Conservation (phyloP, 2,329 filamentous ascomycete genomes). For the Aspergillus unguis region DNA sequence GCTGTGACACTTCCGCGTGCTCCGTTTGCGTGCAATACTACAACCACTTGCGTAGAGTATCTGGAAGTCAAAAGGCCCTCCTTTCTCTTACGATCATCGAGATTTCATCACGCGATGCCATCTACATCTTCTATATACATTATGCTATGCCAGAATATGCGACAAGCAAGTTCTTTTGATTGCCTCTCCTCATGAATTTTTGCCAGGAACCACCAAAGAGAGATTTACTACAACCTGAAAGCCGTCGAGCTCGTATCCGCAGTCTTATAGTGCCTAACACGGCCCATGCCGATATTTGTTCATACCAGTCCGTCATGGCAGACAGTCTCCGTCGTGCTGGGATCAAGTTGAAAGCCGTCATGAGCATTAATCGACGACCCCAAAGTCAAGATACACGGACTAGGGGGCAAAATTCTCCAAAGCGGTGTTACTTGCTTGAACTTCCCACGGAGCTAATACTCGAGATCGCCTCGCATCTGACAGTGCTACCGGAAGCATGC, state of each 20-base stretch:
- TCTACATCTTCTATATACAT: constrained; percentile 23
- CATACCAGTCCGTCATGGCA: constrained; percentile 23
- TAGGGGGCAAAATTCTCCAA: constrained; percentile 13
- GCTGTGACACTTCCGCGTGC: constrained; percentile 30
- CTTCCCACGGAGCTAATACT: constrained; percentile 38
- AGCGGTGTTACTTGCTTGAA: constrained; percentile 34
- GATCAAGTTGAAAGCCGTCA: constrained; percentile 28
- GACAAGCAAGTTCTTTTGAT: constrained; percentile 11
- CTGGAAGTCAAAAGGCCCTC: constrained; percentile 31
- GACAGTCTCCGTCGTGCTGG: constrained; percentile 30
- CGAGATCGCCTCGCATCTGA: constrained; percentile 36
- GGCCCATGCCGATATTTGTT: constrained; percentile 18
- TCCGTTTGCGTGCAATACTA: constrained; percentile 24
- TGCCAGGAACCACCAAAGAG: constrained; percentile 8
- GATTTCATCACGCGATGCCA: constrained; percentile 27
- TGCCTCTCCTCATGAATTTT: constrained; percentile 16
- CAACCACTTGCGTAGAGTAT: constrained; percentile 17
- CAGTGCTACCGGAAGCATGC: constrained; percentile 34
- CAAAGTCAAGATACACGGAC: constrained; percentile 15
- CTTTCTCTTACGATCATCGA: constrained; percentile 6
- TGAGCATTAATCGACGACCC: constrained; percentile 30
- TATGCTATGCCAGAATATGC: constrained; percentile 20
- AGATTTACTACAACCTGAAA: constrained; percentile 10
- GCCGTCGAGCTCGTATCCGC: constrained; percentile 8
- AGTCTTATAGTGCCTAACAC: constrained; percentile 3